These are phyloP conservation scores for Hippophae tibetana DNA, from an alignment of 306 rosid genomes.

Conservation along the genomic window DNA sequence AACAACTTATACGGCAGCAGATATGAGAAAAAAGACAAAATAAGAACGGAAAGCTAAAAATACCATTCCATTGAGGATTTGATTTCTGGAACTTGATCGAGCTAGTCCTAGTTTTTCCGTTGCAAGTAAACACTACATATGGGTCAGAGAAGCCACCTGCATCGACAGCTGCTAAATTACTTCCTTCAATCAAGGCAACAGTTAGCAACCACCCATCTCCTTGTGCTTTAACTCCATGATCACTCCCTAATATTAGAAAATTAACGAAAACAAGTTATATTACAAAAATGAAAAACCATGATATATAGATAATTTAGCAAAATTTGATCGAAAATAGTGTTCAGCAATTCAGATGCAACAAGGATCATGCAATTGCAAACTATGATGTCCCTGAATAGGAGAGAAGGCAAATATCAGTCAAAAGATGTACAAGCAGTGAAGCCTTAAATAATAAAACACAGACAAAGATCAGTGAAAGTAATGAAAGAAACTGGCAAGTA, in stretches of 20 bases:
- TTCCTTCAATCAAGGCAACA: conserved; percentile 90
- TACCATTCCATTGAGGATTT: conserved; percentile 92
- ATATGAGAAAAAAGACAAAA: conserved; percentile 8
- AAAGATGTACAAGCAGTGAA: not conserved
- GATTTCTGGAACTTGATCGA: conserved; percentile 80
- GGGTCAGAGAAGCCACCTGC: conserved; percentile 66
- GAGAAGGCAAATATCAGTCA: conserved; percentile 1
- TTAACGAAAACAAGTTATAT: conserved; percentile 4
- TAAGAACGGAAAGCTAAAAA: conserved; percentile 15
- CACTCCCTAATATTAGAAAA: conserved; percentile 52
- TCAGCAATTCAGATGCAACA: not conserved
- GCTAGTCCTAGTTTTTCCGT: conserved; percentile 85
- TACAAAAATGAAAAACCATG: conserved; percentile 13
- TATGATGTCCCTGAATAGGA: conserved; percentile 1
- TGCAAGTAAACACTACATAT: conserved; percentile 81
- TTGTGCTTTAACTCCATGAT: conserved; percentile 85
- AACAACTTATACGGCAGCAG: conserved; percentile 4
- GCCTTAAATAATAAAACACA: not conserved
- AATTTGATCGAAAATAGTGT: conserved; percentile 11
- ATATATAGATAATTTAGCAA: not conserved
- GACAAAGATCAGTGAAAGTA: not conserved
- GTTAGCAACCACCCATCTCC: conserved; percentile 99
- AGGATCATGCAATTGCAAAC: conserved; percentile 4
- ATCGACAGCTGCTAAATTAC: conserved; percentile 58
- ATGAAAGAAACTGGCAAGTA: not conserved